Conservation (phyloP, 106 monocot species). For the Phalaenopsis equestris region DNA sequence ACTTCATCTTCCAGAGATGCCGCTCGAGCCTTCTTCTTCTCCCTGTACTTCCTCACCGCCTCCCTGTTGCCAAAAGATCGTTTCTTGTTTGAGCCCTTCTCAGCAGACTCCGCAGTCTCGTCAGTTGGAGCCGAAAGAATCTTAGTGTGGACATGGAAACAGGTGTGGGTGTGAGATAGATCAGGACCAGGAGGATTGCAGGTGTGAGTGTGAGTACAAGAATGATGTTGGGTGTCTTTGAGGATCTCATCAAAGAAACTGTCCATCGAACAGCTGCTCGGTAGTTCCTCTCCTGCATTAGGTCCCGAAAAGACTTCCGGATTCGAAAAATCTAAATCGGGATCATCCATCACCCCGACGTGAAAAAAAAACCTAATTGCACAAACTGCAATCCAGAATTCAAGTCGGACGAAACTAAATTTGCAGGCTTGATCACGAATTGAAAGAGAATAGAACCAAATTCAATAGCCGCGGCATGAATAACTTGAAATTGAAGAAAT, state of each 20-base stretch:
- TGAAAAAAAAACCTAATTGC: neutral
- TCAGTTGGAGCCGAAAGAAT: conserved; percentile 45
- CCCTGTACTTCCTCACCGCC: conserved; percentile 75
- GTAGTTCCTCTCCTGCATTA: conserved; percentile 20
- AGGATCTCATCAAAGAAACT: conserved; percentile 69
- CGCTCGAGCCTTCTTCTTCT: conserved; percentile 81
- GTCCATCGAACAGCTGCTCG: conserved; percentile 63
- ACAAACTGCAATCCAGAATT: neutral
- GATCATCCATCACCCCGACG: conserved; percentile 49
- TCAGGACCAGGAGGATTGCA: conserved; percentile 80
- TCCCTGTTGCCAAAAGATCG: conserved; percentile 50
- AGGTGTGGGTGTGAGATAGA: conserved; percentile 85
- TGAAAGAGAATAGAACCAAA: neutral
- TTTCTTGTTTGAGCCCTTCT: conserved; percentile 44
- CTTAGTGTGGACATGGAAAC: conserved; percentile 93
- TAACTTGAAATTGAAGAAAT: neutral
- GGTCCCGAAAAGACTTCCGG: conserved; percentile 38
- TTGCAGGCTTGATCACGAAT: neutral
- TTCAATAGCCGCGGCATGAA: neutral
- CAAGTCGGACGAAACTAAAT: neutral
- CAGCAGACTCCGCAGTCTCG: conserved; percentile 32
- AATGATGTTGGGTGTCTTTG: conserved; percentile 59
- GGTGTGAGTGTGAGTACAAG: conserved; percentile 92
- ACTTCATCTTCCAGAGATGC: conserved; percentile 88
- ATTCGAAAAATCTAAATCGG: conserved; percentile 57